These are phyloP conservation scores for Sporisorium scitamineum DNA, from an alignment of 1,284 basidiomycete genomes.

Conservation along the genomic window DNA sequence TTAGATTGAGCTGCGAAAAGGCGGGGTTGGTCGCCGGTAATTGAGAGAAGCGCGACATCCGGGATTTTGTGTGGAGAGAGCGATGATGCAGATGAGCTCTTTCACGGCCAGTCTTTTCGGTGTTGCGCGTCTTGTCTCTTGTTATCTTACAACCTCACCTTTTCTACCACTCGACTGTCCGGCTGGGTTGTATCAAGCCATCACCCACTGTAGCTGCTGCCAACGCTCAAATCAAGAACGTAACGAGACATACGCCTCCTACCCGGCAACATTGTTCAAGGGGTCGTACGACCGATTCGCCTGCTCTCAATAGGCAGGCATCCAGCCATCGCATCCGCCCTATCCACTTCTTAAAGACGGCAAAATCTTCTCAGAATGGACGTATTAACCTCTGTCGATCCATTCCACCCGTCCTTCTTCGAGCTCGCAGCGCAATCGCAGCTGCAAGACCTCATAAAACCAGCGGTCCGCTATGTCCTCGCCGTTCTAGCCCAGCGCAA, in stretches of 20 bases:
- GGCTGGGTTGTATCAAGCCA: not conserved
- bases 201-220: not conserved
- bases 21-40: constrained; percentile 9
- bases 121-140: not conserved
- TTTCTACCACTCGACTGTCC: not conserved
- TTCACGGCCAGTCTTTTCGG: constrained; percentile 1
- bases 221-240: not conserved
- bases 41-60: constrained; percentile 9
- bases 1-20: not conserved
- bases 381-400: constrained; percentile 55
- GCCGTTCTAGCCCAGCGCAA: constrained; percentile 92
- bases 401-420: constrained; percentile 86
- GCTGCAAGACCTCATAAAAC: constrained; percentile 89
- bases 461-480: constrained; percentile 93
- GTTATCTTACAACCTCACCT: not conserved
- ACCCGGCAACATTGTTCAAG: not conserved
- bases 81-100: not conserved
- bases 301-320: not conserved
- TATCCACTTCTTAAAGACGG: not conserved
- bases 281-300: not conserved
- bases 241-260: not conserved
- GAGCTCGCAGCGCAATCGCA: constrained; percentile 97
- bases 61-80: constrained; percentile 4
- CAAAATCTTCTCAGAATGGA: constrained; percentile 39
- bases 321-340: not conserved